Conservation (phyloP, 106 monocot genomes). For the Alisma plantagoaquatica region DNA sequence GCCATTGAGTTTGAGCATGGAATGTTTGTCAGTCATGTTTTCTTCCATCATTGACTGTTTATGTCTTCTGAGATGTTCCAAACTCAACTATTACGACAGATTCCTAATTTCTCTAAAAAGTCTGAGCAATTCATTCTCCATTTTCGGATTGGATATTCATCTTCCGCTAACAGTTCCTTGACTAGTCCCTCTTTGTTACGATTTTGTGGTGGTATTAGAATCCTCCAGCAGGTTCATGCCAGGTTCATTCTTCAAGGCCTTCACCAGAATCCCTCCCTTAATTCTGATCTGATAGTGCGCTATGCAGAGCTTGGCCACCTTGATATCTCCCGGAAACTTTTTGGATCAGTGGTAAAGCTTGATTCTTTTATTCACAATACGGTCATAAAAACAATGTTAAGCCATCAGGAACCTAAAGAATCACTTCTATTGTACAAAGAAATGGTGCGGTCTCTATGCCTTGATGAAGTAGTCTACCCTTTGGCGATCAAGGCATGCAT, state of each 20-base stretch:
- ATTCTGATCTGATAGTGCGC: slow-evolving; percentile 12
- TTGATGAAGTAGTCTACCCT: background rate
- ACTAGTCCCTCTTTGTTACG: slow-evolving; percentile 13
- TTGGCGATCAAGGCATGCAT: background rate
- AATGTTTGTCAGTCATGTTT: too few relatives aligned
- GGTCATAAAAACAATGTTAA: slow-evolving; percentile 2
- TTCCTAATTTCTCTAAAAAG: too few relatives aligned
- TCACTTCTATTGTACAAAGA: slow-evolving; percentile 1
- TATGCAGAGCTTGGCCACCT: slow-evolving; percentile 13
- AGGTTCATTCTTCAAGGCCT: slow-evolving; percentile 26
- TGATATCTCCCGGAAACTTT: slow-evolving; percentile 16
- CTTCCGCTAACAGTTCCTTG: too few relatives aligned
- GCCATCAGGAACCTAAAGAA: background rate
- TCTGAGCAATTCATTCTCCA: too few relatives aligned
- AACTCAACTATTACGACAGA: too few relatives aligned
- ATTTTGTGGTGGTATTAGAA: slow-evolving; percentile 7
- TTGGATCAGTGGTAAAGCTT: slow-evolving; percentile 6
- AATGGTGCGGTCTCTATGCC: slow-evolving; percentile 5
- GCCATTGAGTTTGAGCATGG: too few relatives aligned
- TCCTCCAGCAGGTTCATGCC: slow-evolving; percentile 26
- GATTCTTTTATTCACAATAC: slow-evolving; percentile 7
- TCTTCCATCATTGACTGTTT: too few relatives aligned
- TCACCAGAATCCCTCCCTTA: slow-evolving; percentile 23
- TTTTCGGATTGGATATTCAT: too few relatives aligned
- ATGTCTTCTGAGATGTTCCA: too few relatives aligned